Conservation (phyloP, 805 yeast species). For the Starmerella roubikii region DNA sequence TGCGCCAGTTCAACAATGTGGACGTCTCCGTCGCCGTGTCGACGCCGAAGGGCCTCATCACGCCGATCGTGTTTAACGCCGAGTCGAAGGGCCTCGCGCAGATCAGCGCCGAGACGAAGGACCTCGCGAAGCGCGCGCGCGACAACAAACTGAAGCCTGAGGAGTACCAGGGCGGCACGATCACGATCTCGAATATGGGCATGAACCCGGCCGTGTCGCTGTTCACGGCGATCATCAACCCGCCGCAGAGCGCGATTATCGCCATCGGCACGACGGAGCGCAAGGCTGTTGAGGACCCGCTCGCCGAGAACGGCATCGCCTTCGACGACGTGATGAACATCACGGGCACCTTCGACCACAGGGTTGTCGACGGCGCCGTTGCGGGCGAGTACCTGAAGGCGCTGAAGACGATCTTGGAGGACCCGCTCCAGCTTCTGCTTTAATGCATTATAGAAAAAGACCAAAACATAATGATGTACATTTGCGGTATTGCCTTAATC, state of each 20-base stretch:
- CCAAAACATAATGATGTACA: no score
- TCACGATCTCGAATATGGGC: conserved; percentile 96
- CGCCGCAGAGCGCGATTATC: conserved; percentile 88
- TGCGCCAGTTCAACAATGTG: conserved; percentile 81
- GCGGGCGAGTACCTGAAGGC: conserved; percentile 96
- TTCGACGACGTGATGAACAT: conserved; percentile 83
- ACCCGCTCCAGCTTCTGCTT: conserved; percentile 86
- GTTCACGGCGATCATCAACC: conserved; percentile 95
- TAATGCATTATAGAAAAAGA: no score
- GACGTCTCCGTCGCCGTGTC: conserved; percentile 98
- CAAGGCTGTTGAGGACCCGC: conserved; percentile 84
- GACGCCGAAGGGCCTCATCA: conserved; percentile 91
- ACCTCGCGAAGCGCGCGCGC: conserved; percentile 91
- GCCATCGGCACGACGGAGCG: conserved; percentile 91
- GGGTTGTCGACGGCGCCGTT: conserved; percentile 92
- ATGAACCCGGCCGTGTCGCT: conserved; percentile 89
- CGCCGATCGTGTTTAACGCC: conserved; percentile 88
- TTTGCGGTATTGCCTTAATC: no score
- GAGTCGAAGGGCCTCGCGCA: conserved; percentile 72
- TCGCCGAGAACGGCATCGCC: conserved; percentile 79
- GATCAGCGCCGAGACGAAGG: conserved; percentile 77
- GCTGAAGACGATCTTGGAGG: conserved; percentile 79
- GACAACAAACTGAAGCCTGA: conserved; percentile 85
- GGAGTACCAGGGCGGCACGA: conserved; percentile 98
- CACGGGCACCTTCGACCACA: conserved; percentile 97